phyloP scores from a whole-genome alignment of 1,284 basidiomycete genomes.

The Melampsora americana region DNA sequence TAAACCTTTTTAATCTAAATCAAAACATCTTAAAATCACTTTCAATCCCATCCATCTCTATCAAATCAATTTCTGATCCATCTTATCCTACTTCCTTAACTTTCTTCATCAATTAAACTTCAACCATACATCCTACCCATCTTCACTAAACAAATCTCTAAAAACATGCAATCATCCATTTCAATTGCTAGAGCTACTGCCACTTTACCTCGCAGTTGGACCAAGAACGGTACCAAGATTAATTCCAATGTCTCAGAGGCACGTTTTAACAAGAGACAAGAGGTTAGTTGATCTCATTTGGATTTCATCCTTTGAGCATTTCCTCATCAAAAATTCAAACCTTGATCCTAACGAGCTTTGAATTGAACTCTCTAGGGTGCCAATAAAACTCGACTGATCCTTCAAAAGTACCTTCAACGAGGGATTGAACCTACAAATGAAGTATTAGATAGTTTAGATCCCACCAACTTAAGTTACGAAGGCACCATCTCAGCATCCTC shows the following conservation, averaged over 20 bases:
- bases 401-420: constrained; percentile 30
- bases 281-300: constrained; percentile 3
- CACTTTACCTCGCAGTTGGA: constrained; percentile 40
- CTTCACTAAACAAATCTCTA: background rate
- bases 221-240: constrained; percentile 5
- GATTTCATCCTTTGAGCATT: background rate
- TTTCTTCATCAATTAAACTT: background rate
- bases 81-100: background rate
- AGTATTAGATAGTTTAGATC: constrained; percentile 38
- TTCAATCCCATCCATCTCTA: background rate
- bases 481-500: constrained; percentile 4
- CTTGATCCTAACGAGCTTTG: background rate
- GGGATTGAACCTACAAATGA: constrained; percentile 39
- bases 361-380: constrained; percentile 18
- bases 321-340: too few relatives aligned
- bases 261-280: constrained; percentile 28
- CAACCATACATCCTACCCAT: background rate
- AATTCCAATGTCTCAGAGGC: constrained; percentile 7
- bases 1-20: background rate
- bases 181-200: constrained; percentile 42
- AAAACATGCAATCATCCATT: constrained; percentile 31
- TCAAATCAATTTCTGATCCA: background rate
- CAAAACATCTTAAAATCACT: background rate
- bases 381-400: constrained; percentile 38
- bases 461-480: constrained; percentile 40